These are phyloP conservation scores for Brassica napus DNA, from an alignment of 345 rosid genomes.

Conservation along the genomic window Da-Ae NC_063439.1:7907501-7908000, in stretches of 20 bases:
- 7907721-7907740: slow-evolving; percentile 29
- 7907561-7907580: not conserved
- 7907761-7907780: slow-evolving; percentile 14
- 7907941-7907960: not conserved
- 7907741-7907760: slow-evolving; percentile 12
- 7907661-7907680: not conserved
- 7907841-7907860: not conserved
- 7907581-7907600: slow-evolving; percentile 24
- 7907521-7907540: not conserved
- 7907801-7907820: not conserved
- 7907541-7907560: not conserved
- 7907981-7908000: slow-evolving; percentile 8
- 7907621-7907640: not conserved
- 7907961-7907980: not conserved
- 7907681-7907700: slow-evolving; percentile 16
- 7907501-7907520: not conserved
- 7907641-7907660: not conserved
- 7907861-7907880: not conserved
- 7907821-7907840: not conserved
- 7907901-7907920: too few relatives aligned
- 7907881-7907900: slow-evolving; percentile 3
- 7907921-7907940: not conserved
- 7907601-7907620: not conserved
- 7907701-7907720: slow-evolving; percentile 29
- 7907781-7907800: not conserved